Percentiles rank a stretch among this genome's conserved stretches.
phyloP scores from a whole-genome alignment of 345 rosid species.

The Lagerstroemia speciosa region DNA sequence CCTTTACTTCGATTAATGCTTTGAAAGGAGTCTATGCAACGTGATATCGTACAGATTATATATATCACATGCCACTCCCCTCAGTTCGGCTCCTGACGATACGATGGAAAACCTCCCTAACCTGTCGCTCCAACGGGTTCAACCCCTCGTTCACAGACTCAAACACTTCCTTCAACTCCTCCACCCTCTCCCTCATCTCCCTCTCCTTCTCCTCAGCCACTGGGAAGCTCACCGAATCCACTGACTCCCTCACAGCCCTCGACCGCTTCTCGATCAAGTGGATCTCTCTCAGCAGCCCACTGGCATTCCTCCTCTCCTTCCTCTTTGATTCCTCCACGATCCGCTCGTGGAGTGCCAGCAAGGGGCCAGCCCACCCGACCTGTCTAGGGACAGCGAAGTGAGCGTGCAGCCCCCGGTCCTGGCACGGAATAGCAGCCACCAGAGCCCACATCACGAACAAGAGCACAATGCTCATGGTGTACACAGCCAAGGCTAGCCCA shows the following conservation, averaged over 20 bases:
- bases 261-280: conserved; percentile 56
- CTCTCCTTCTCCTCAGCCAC: conserved; percentile 44
- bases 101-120: conserved; percentile 69
- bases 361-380: conserved; percentile 54
- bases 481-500: conserved; percentile 60
- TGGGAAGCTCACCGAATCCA: conserved; percentile 65
- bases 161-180: conserved; percentile 47
- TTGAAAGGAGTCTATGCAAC: neutral
- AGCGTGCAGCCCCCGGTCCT: conserved; percentile 82
- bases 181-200: conserved; percentile 58
- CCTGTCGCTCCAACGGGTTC: conserved; percentile 76
- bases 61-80: conserved; percentile 21
- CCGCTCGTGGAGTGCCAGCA: conserved; percentile 56
- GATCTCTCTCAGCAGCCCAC: conserved; percentile 79
- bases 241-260: conserved; percentile 50
- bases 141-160: conserved; percentile 50
- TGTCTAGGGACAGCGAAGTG: conserved; percentile 68
- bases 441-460: conserved; percentile 88
- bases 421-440: conserved; percentile 97
- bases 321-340: conserved; percentile 71
- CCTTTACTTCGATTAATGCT: too few relatives aligned
- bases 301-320: conserved; percentile 63
- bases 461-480: conserved; percentile 59
- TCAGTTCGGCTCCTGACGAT: conserved; percentile 78
- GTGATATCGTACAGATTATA: neutral